Base-by-base conservation (phyloP, 441 rosid genomes). In the Mallotus repandus region DNA sequence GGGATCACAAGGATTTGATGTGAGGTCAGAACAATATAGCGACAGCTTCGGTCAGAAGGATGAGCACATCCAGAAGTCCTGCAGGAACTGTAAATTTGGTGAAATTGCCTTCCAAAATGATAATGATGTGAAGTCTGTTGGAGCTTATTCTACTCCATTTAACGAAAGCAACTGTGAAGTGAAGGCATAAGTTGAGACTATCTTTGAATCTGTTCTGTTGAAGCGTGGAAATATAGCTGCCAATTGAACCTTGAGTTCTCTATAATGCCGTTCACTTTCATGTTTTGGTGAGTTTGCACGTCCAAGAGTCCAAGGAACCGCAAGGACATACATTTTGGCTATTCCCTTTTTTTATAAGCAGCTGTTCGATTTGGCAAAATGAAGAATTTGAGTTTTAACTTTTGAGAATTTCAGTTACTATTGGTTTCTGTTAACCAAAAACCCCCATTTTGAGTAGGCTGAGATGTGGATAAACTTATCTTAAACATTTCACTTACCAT, bases 191-290 rank as follows among this genome's bases (percentile, higher is more conserved):
- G 45, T 75, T 48, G 67, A 38, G 12, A 50, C 66, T 15, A 77
- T 75, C 22, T 74, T 79, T 53, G 46, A 54, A 46, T 67, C 73
- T 25, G 35, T 84, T 49, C 63, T 81, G 15, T 48, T 60, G 6
- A 77, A 79, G 45, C 74, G 81, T 10, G 84, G 86, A 25, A 74
- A 84, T 57, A 73, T 81, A 53, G 75, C 67, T 46, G 66, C 78
- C 63, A 75, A 84, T 50, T 46, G 78, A 74, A 53, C 77, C 46
- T 73, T 79, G 71, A 64, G 41, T 0, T 79, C 86, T 14, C 29
- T 49, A 38, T 72, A 72, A 49, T 79, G 80, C 18, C 81, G 80
- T 43, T 43, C 46, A 43, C 46, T 43, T 43, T 4, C 46, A 43
- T 43, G 6, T 43, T 43, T 8, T 43, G 6, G 46, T 43, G 7